Percentiles rank a stretch among this genome's conserved stretches.
Conservation (phyloP, 768 basidiomycete genomes). For the Hygrocybe punicea region DNA sequence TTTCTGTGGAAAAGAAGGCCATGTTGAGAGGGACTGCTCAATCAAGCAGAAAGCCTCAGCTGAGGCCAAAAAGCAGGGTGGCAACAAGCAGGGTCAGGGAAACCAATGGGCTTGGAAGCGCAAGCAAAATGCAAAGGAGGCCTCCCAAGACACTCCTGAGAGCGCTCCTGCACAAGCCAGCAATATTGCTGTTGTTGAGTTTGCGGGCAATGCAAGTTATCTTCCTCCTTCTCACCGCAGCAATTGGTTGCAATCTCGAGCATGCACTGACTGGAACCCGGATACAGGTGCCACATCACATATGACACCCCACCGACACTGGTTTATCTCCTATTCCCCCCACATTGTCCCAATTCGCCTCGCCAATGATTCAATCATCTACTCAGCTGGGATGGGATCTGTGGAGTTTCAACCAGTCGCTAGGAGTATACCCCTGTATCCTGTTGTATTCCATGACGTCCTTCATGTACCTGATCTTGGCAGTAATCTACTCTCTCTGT, state of each 20-base stretch:
- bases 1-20: too few species aligned
- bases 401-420: too few species aligned
- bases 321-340: constrained; percentile 17
- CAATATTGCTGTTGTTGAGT: constrained; percentile 7
- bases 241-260: constrained; percentile 8
- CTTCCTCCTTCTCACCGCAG: not conserved
- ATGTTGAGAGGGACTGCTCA: not conserved
- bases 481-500: too few species aligned
- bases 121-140: too few species aligned
- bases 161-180: not conserved
- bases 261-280: constrained; percentile 23
- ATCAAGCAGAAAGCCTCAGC: not conserved
- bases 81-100: too few species aligned
- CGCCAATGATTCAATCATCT: constrained; percentile 17
- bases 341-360: constrained; percentile 21
- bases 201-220: constrained; percentile 13
- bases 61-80: not conserved
- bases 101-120: too few species aligned
- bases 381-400: too few species aligned
- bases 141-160: too few species aligned
- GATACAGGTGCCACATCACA: constrained; percentile 32
- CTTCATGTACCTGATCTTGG: too few species aligned
- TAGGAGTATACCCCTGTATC: too few species aligned
- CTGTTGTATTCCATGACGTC: too few species aligned
- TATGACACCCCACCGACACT: too few species aligned